These are phyloP conservation scores for Mercurialis annua DNA, from an alignment of 345 rosid genomes.

Conservation along the genomic window DNA sequence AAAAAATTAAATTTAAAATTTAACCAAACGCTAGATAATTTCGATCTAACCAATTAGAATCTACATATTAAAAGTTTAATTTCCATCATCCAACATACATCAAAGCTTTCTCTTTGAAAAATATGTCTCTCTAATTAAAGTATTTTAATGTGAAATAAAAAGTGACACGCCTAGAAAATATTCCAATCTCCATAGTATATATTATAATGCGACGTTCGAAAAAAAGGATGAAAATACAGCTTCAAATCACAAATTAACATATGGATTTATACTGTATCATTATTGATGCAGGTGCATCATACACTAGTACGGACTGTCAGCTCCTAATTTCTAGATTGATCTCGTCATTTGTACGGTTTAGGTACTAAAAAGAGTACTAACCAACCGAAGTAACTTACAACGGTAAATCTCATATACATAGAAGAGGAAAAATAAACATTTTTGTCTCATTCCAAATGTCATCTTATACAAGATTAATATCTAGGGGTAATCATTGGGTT, in stretches of 20 bases:
- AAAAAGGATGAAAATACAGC: neutral
- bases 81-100: no score
- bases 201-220: neutral
- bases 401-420: neutral
- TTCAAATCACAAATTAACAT: constrained; percentile 15
- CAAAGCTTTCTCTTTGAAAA: no score
- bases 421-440: neutral
- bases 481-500: no score
- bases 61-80: no score
- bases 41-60: no score
- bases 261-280: neutral
- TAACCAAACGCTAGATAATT: no score
- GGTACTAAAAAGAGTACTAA: constrained; percentile 1
- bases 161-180: neutral
- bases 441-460: no score
- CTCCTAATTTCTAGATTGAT: constrained; percentile 19
- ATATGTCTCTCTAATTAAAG: no score
- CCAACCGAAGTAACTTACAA: neutral
- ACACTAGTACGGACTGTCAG: constrained; percentile 8
- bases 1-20: no score
- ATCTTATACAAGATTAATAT: no score
- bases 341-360: constrained; percentile 27
- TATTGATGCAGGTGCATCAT: constrained; percentile 21
- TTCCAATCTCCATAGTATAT: constrained; percentile 17
- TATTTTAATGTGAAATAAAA: neutral